These are phyloP conservation scores for Cicer arietinum DNA, from an alignment of 306 rosid genomes.

Conservation along the genomic window DNA sequence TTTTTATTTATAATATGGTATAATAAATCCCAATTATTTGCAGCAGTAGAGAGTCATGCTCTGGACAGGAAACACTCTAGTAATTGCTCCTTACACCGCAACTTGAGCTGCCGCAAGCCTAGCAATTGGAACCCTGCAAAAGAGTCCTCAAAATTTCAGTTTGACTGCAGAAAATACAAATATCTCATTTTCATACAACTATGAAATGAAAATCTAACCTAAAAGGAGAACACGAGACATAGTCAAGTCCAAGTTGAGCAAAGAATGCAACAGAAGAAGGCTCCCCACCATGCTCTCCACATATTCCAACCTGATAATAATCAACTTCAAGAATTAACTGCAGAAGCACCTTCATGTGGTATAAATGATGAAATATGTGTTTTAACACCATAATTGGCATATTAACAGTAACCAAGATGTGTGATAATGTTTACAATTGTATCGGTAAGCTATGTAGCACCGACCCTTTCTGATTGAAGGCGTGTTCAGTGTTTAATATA, in stretches of 20 bases:
- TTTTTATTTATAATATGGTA: slow-evolving; percentile 24
- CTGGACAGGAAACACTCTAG: not conserved
- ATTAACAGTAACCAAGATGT: slow-evolving; percentile 1
- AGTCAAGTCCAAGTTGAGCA: slow-evolving; percentile 91
- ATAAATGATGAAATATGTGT: not conserved
- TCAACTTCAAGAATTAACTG: slow-evolving; percentile 2
- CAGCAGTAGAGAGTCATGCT: slow-evolving; percentile 39
- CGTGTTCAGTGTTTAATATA: too few species aligned
- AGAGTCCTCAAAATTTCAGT: slow-evolving; percentile 34
- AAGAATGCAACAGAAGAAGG: slow-evolving; percentile 96
- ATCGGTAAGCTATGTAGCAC: not conserved
- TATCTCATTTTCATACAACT: slow-evolving; percentile 10
- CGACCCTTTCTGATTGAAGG: too few species aligned
- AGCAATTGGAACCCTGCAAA: slow-evolving; percentile 91
- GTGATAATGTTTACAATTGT: slow-evolving; percentile 12
- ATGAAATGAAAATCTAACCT: slow-evolving; percentile 52
- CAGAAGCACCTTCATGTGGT: slow-evolving; percentile 7
- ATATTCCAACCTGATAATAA: slow-evolving; percentile 84
- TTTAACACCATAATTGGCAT: not conserved
- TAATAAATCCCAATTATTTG: slow-evolving; percentile 44
- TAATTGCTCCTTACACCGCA: slow-evolving; percentile 47
- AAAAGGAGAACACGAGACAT: slow-evolving; percentile 98
- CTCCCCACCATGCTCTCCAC: slow-evolving; percentile 99
- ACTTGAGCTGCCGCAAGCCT: slow-evolving; percentile 98
- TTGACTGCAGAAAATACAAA: not conserved